These are phyloP conservation scores for Fragaria vesca DNA, from an alignment of 306 rosid genomes.

Conservation along the genomic window DNA sequence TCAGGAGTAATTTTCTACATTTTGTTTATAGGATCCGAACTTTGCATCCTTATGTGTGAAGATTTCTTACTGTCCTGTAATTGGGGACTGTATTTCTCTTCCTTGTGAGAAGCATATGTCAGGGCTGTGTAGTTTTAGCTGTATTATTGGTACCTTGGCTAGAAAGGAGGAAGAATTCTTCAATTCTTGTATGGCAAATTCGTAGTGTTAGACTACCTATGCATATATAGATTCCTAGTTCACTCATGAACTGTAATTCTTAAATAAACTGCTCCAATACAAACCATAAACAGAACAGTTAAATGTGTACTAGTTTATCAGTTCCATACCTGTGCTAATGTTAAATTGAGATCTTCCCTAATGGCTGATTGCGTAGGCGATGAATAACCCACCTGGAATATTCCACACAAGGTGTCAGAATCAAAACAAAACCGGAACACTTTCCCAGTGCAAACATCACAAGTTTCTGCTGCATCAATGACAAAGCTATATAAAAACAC, in stretches of 20 bases:
- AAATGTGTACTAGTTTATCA: neutral
- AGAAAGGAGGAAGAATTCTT: neutral
- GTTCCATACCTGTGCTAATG: constrained; percentile 64
- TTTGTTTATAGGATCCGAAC: neutral
- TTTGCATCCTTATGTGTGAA: neutral
- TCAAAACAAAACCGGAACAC: constrained; percentile 17
- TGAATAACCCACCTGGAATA: constrained; percentile 79
- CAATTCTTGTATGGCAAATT: neutral
- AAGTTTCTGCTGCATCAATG: neutral
- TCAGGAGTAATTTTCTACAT: neutral
- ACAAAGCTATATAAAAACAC: neutral
- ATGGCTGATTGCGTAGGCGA: constrained; percentile 81
- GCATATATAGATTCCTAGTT: neutral
- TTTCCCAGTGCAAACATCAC: neutral
- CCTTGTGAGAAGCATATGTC: neutral
- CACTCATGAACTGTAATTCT: neutral
- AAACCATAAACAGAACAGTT: neutral
- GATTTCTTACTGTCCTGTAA: neutral
- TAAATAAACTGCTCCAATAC: neutral
- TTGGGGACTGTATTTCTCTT: neutral
- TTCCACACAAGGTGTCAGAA: constrained; percentile 10
- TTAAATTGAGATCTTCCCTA: constrained; percentile 53
- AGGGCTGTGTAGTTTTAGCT: neutral
- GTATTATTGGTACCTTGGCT: neutral
- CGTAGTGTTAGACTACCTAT: neutral